Evolutionary conservation across 2,329 filamentous ascomycete genomes (phyloP).

Genomic region (Xylariales sp.): DNA sequence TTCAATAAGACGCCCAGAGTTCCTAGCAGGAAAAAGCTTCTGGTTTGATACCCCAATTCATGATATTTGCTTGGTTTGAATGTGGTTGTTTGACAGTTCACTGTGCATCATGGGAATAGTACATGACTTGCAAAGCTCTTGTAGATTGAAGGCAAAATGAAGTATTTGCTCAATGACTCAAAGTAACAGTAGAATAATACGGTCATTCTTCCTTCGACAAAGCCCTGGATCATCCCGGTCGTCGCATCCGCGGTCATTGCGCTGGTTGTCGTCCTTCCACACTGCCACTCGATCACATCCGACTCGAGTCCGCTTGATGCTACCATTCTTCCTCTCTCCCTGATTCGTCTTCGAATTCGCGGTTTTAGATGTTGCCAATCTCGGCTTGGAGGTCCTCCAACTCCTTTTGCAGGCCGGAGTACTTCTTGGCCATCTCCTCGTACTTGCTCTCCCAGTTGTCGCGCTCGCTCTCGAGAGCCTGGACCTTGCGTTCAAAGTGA

Average conservation of each 20-base stretch:
- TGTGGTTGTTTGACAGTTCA: too few relatives aligned
- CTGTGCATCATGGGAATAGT: too few relatives aligned
- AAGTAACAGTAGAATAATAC: slow-evolving; percentile 1
- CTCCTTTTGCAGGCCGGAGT: slow-evolving; percentile 79
- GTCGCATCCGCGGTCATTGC: too few relatives aligned
- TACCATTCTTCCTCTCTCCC: too few relatives aligned
- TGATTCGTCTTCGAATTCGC: too few relatives aligned
- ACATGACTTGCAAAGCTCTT: slow-evolving; percentile 3
- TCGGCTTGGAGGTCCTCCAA: slow-evolving; percentile 85
- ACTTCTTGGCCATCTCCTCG: slow-evolving; percentile 95
- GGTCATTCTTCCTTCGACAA: background rate
- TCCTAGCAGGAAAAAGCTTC: too few relatives aligned
- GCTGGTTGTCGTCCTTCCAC: too few relatives aligned
- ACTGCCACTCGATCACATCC: background rate
- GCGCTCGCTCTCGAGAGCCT: slow-evolving; percentile 86
- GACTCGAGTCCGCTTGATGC: too few relatives aligned
- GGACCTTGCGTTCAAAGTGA: slow-evolving; percentile 98
- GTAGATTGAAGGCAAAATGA: slow-evolving; percentile 5
- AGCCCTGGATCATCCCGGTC: too few relatives aligned
- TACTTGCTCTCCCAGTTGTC: slow-evolving; percentile 97
- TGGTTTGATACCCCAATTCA: too few relatives aligned
- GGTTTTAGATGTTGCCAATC: slow-evolving; percentile 79
- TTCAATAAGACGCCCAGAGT: background rate
- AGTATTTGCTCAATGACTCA: slow-evolving; percentile 5
- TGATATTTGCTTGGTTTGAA: too few relatives aligned